These are phyloP conservation scores for Alternaria ventricosa DNA, from an alignment of 2,329 filamentous ascomycete species.

Conservation along the genomic window DNA sequence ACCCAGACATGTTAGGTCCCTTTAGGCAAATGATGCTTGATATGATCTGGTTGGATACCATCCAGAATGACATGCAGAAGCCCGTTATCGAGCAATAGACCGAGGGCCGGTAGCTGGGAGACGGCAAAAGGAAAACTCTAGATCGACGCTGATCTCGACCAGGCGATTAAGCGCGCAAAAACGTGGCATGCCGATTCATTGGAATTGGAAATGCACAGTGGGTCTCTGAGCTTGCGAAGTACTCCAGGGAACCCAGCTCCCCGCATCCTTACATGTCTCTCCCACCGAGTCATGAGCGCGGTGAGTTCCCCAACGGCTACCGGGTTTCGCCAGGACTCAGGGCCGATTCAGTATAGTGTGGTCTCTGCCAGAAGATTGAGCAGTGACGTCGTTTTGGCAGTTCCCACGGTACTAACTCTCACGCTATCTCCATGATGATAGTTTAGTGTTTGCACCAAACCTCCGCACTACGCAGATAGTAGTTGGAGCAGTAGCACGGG, in stretches of 20 bases:
- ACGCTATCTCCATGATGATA: not conserved
- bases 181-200: conserved; percentile 1
- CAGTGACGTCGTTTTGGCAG: not conserved
- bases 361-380: not conserved
- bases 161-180: conserved; percentile 2
- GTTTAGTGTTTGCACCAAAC: not conserved
- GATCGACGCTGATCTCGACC: not conserved
- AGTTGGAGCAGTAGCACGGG: not conserved
- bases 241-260: not conserved
- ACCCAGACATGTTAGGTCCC: not conserved
- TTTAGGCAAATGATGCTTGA: conserved; percentile 1
- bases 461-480: not conserved
- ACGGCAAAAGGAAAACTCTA: not conserved
- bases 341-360: not conserved
- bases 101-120: not conserved
- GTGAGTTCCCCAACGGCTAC: not conserved
- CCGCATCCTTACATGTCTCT: not conserved
- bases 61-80: not conserved
- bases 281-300: not conserved
- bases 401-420: not conserved
- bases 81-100: not conserved
- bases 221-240: not conserved
- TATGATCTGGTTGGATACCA: not conserved
- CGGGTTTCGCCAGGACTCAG: not conserved
- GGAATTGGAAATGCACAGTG: not conserved